Evolutionary conservation across 306 rosid genomes (phyloP), one percentile per base, ranked within the genome.

Genomic region (Alnus rubra): DNA sequence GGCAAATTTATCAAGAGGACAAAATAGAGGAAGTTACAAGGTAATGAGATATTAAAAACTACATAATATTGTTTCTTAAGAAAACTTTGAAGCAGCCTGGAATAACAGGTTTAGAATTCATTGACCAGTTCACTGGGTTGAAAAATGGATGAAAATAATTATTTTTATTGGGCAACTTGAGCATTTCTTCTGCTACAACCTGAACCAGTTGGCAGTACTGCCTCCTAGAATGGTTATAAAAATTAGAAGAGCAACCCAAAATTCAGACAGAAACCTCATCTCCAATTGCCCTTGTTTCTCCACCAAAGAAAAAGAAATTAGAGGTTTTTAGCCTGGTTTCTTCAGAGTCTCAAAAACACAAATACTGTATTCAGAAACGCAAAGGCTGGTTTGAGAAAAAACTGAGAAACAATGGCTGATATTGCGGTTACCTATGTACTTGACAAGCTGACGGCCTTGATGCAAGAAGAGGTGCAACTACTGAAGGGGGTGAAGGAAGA

Each of bases 381-480:
- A 28, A 14, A 45, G 31, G 13, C 5, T 11, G 28, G 12, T 50
- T 31, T 1, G 12, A 15, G 15, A 1, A 48, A 35, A 64, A 64
- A 69, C 31, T 71, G 19, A 23, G 33, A 68, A 54, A 67, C 39
- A 31, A 87, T 91, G 96, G 89, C 89, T 64, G 96, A 91, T 78
- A 86, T 85, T 84, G 73, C 86, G 15, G 85, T 91, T 14, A n/a
- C 65, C 2, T 86, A 81, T 69, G 65, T 87, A 30, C 64, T 89
- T 54, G 83, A 84, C 63, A 89, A 86, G 73, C 75, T 89, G 14
- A 50, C 53, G 18, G 8, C 54, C 4, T 62, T 90, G 4, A 81
- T 87, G 8, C 72, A 80, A 78, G 82, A 78, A 68, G 88, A 88
- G 80, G 82, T 85, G 62, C 85, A 81, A 11, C 74, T 79, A 51